These are phyloP conservation scores for Laburnicola sp. DNA, from an alignment of 2,329 filamentous ascomycete species.

Conservation along the genomic window DNA sequence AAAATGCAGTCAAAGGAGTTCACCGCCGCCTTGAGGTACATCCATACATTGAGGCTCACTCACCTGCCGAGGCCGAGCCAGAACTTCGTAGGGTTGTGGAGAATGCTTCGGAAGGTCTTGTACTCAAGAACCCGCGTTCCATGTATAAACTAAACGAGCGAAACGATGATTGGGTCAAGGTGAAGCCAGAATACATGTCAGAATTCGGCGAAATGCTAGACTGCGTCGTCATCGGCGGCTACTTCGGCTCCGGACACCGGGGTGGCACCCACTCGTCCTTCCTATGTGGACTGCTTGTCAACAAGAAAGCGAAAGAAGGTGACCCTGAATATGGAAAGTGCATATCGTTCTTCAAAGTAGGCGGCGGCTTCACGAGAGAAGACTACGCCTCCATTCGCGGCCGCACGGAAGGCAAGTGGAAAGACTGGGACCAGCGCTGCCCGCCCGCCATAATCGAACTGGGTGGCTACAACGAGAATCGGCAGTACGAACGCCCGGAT, in stretches of 20 bases:
- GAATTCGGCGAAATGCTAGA: slow-evolving; percentile 94
- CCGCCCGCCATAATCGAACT: slow-evolving; percentile 83
- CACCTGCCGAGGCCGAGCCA: slow-evolving; percentile 74
- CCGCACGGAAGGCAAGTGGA: slow-evolving; percentile 89
- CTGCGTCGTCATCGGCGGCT: slow-evolving; percentile 85
- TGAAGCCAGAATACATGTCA: slow-evolving; percentile 98
- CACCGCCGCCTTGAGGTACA: slow-evolving; percentile 83
- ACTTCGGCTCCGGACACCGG: slow-evolving; percentile 84
- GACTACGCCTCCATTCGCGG: slow-evolving; percentile 85
- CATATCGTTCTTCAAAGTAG: slow-evolving; percentile 96
- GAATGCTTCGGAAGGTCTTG: slow-evolving; percentile 84
- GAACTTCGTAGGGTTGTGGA: slow-evolving; percentile 80
- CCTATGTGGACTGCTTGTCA: slow-evolving; percentile 81
- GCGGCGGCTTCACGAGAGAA: slow-evolving; percentile 83
- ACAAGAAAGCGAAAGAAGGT: slow-evolving; percentile 65
- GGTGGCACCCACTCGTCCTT: slow-evolving; percentile 85
- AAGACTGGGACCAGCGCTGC: slow-evolving; percentile 74
- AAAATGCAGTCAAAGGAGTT: slow-evolving; percentile 69
- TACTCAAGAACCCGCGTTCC: slow-evolving; percentile 90
- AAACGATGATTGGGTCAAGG: slow-evolving; percentile 97
- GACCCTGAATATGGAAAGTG: slow-evolving; percentile 69
- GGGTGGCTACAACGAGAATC: slow-evolving; percentile 66
- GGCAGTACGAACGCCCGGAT: slow-evolving; percentile 78
- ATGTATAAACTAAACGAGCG: slow-evolving; percentile 85
- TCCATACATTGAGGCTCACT: slow-evolving; percentile 66